Percentiles rank a stretch among this genome's conserved stretches.
These are phyloP conservation scores for Grosmannia serpens DNA, from an alignment of 2,329 filamentous ascomycete species.

Conservation along the genomic window DNA sequence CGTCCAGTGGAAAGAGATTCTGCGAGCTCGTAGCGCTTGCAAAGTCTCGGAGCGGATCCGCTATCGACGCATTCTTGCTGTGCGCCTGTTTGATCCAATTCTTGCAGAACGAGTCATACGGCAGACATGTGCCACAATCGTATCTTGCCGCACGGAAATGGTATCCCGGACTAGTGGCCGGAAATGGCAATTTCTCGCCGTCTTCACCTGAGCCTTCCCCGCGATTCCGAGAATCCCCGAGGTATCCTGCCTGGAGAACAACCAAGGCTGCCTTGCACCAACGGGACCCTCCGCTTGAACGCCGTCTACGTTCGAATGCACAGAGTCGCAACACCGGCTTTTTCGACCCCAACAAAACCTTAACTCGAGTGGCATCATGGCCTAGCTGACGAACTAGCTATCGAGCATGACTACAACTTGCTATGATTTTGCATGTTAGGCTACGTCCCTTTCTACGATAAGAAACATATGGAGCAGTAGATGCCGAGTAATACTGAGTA, in stretches of 20 bases:
- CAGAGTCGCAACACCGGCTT: neutral
- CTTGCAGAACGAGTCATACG: neutral
- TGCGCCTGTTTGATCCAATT: neutral
- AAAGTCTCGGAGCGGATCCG: neutral
- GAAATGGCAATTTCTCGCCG: neutral
- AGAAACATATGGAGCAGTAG: neutral
- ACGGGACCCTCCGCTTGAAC: neutral
- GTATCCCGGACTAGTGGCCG: neutral
- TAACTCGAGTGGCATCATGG: neutral
- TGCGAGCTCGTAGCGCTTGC: neutral
- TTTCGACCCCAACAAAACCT: neutral
- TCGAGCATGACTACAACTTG: neutral
- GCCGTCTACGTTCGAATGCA: neutral
- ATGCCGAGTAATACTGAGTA: neutral
- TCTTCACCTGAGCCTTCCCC: neutral
- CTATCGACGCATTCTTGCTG: neutral
- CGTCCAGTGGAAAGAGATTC: neutral
- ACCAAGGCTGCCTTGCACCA: neutral
- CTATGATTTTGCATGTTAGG: neutral
- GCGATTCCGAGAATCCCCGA: slow-evolving; percentile 7
- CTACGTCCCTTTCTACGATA: neutral
- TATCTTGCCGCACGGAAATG: neutral
- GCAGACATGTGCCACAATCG: neutral
- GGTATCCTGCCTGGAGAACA: neutral
- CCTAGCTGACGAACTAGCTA: no score